A percentile compares a stretch with the other conserved stretches of the same genome.
Conservation (phyloP, 2,329 filamentous ascomycete species). For the Colletotrichum agaves region DNA sequence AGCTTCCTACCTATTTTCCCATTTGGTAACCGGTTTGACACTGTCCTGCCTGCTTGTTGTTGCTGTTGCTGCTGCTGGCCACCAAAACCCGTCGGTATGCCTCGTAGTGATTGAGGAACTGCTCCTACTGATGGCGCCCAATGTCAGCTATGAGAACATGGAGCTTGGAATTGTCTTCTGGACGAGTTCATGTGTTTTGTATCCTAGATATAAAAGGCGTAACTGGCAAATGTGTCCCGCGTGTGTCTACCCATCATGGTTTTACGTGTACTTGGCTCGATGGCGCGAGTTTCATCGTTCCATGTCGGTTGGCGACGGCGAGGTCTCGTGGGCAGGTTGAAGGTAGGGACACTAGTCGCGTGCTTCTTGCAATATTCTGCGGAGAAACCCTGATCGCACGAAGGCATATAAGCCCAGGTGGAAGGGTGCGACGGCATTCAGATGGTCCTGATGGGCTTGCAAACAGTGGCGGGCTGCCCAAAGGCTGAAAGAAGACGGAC, state of each 20-base stretch:
- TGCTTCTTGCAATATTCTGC: neutral
- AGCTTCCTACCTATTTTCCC: slow-evolving; percentile 68
- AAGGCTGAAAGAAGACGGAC: slow-evolving; percentile 37
- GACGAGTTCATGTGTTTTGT: neutral
- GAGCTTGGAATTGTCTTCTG: neutral
- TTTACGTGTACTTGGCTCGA: neutral
- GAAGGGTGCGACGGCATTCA: slow-evolving; percentile 15
- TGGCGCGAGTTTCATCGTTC: neutral
- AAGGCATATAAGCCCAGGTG: neutral
- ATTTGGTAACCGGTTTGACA: slow-evolving; percentile 70
- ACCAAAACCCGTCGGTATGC: slow-evolving; percentile 70
- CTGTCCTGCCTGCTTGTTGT: slow-evolving; percentile 60
- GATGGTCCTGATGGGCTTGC: slow-evolving; percentile 29
- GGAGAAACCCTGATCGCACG: neutral
- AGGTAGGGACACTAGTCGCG: slow-evolving; percentile 13
- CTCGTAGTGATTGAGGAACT: slow-evolving; percentile 70
- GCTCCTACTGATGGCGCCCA: slow-evolving; percentile 55
- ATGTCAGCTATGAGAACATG: slow-evolving; percentile 45
- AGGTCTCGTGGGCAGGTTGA: slow-evolving; percentile 11
- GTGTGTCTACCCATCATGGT: neutral
- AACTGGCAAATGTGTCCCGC: neutral
- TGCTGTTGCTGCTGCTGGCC: slow-evolving; percentile 67
- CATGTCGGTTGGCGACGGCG: slow-evolving; percentile 8
- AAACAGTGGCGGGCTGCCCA: slow-evolving; percentile 34
- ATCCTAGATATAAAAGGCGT: neutral